Conservation (phyloP, 2,329 filamentous ascomycete species). For the Fusarium hainanense region DNA sequence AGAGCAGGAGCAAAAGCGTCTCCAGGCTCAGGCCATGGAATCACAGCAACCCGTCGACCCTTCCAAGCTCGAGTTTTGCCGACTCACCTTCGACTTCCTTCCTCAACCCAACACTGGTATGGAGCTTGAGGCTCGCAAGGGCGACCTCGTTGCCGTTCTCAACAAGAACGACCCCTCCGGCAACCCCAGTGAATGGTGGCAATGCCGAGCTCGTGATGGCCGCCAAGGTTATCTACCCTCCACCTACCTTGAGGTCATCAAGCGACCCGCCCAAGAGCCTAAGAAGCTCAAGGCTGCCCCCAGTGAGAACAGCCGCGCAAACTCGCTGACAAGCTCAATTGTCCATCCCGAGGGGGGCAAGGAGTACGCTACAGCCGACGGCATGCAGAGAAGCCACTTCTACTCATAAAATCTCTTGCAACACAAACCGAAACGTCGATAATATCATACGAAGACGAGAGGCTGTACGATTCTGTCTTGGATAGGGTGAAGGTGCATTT, state of each 20-base stretch:
- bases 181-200: constrained; percentile 96
- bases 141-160: constrained; percentile 93
- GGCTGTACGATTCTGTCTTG: constrained; percentile 40
- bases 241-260: constrained; percentile 85
- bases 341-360: constrained; percentile 56
- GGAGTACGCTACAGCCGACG: constrained; percentile 64
- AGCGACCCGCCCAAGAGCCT: constrained; percentile 62
- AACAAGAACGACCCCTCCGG: constrained; percentile 93
- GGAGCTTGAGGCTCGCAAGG: constrained; percentile 92
- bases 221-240: constrained; percentile 91
- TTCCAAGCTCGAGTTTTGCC: constrained; percentile 94
- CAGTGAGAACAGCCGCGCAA: constrained; percentile 60
- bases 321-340: constrained; percentile 61
- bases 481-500: constrained; percentile 36
- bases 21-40: constrained; percentile 63
- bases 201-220: constrained; percentile 89
- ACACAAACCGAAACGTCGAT: constrained; percentile 4
- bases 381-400: constrained; percentile 69
- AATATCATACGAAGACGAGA: constrained; percentile 14
- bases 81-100: constrained; percentile 92
- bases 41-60: constrained; percentile 76
- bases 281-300: constrained; percentile 64
- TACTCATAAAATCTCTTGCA: constrained; percentile 57
- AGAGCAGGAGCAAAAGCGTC: constrained; percentile 79
- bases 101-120: constrained; percentile 78